Evolutionary conservation across 2,329 filamentous ascomycete genomes (phyloP).

Genomic region (Talaromyces atroroseus): DNA sequence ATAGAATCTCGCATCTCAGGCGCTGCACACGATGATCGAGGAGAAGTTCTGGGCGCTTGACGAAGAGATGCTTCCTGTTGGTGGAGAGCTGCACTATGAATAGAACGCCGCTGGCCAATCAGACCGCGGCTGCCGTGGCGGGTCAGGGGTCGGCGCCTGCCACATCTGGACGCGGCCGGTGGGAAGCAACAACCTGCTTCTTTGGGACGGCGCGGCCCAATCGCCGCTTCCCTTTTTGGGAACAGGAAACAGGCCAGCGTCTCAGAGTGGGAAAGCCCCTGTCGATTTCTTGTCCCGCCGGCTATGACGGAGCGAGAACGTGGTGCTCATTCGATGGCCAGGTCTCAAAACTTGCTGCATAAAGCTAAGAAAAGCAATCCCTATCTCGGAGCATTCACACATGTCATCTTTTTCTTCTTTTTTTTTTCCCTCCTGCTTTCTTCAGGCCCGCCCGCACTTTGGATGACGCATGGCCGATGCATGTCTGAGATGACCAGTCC

Average conservation of each 20-base stretch:
- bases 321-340: slow-evolving; percentile 1
- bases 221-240: not conserved
- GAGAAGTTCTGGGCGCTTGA: not conserved
- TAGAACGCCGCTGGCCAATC: not conserved
- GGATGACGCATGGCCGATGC: not conserved
- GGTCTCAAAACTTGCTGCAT: not conserved
- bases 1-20: too few relatives aligned
- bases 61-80: not conserved
- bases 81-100: not conserved
- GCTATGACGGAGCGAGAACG: not conserved
- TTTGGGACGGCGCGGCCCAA: not conserved
- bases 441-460: not conserved
- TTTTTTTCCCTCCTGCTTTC: not conserved
- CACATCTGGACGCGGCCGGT: not conserved
- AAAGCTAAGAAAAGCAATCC: not conserved
- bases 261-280: not conserved
- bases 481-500: not conserved
- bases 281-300: not conserved
- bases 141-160: not conserved
- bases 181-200: not conserved
- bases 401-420: not conserved
- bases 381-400: not conserved
- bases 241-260: not conserved
- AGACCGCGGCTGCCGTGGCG: not conserved
- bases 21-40: not conserved